Conservation (phyloP, 257 asterid species). For the Nicotiana sylvestris region DNA sequence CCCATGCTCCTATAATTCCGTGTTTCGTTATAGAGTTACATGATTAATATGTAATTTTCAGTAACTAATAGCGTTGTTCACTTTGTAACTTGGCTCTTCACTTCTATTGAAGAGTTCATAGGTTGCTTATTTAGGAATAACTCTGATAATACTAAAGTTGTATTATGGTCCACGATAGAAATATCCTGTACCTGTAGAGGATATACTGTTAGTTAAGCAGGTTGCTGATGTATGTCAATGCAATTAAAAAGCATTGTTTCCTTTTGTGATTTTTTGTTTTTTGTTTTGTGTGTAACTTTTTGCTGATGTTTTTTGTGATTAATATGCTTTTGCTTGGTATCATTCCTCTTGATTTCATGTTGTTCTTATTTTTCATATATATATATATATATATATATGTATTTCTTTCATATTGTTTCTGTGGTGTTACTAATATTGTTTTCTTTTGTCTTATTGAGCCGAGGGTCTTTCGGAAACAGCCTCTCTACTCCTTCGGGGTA, state of each 20-base stretch:
- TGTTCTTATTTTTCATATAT: too few relatives aligned
- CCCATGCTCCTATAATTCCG: neutral
- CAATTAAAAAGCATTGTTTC: neutral
- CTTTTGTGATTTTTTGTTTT: neutral
- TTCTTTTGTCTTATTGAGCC: too few relatives aligned
- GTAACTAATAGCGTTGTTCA: neutral
- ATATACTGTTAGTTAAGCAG: neutral
- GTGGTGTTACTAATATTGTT: too few relatives aligned
- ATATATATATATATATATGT: too few relatives aligned
- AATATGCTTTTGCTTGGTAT: too few relatives aligned
- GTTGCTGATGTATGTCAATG: neutral
- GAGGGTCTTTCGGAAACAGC: too few relatives aligned
- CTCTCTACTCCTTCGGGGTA: too few relatives aligned
- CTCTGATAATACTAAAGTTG: neutral
- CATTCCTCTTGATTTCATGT: too few relatives aligned
- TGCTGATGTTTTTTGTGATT: too few relatives aligned
- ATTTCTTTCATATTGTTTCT: too few relatives aligned
- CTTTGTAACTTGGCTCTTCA: neutral
- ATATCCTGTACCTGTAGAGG: neutral
- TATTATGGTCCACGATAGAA: neutral
- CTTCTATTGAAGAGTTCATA: neutral
- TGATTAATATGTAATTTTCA: neutral
- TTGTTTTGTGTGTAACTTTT: too few relatives aligned
- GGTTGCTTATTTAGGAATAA: constrained; percentile 11
- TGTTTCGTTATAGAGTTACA: neutral